phyloP scores from a whole-genome alignment of 164 flowering plant genomes.

The Annona squamosa region DNA sequence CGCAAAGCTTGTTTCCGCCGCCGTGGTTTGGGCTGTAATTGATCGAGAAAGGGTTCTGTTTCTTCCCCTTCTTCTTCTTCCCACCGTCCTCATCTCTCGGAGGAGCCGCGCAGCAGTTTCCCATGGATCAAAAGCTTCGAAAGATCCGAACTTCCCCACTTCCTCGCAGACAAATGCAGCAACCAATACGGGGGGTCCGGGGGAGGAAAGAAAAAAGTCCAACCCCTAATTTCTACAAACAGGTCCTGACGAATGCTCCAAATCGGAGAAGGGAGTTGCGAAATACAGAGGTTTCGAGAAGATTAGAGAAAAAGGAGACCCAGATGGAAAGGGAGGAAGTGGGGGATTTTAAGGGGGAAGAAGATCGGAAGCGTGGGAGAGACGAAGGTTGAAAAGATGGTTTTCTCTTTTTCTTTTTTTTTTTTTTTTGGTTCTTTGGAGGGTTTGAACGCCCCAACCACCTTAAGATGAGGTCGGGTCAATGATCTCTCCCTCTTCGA shows the following conservation, averaged over 20 bases:
- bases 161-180: background rate
- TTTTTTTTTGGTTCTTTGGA: background rate
- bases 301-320: background rate
- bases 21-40: slow-evolving; percentile 29
- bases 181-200: background rate
- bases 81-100: slow-evolving; percentile 5
- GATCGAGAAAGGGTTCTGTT: slow-evolving; percentile 55
- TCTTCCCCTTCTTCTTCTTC: slow-evolving; percentile 34
- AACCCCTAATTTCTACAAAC: too few species aligned
- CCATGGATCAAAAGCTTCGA: slow-evolving; percentile 41
- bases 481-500: background rate
- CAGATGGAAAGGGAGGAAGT: background rate
- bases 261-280: background rate
- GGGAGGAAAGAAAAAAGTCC: background rate
- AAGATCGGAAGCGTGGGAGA: background rate
- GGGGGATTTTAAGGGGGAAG: background rate
- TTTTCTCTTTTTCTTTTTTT: background rate
- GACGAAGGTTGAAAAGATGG: background rate
- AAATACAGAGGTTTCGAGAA: background rate
- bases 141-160: background rate
- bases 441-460: background rate
- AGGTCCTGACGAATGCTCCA: background rate
- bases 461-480: background rate
- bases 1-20: slow-evolving; percentile 32
- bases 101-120: slow-evolving; percentile 69